Percentiles rank a stretch among this genome's conserved stretches.
These are phyloP conservation scores for Daldinia bambusicola DNA, from an alignment of 495 filamentous ascomycete genomes.

Conservation along the genomic window DNA sequence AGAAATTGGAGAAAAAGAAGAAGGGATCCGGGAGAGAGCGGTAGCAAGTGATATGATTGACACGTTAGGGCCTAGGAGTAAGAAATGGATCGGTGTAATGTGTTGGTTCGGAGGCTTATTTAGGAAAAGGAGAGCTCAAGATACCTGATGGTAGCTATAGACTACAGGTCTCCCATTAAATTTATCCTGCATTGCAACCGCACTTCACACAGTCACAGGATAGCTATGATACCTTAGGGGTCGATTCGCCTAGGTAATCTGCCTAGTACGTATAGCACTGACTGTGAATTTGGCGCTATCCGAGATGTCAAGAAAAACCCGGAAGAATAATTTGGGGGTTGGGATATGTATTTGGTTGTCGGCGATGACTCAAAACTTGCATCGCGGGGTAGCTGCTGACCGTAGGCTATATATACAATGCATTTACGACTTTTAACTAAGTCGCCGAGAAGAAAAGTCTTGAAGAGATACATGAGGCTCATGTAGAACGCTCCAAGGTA, in stretches of 20 bases:
- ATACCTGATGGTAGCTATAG: not conserved
- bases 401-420: not conserved
- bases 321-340: not conserved
- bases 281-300: too few relatives aligned
- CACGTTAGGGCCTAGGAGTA: constrained; percentile 65
- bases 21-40: constrained; percentile 57
- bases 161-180: not conserved
- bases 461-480: not conserved
- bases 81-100: constrained; percentile 74
- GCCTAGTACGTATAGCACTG: too few relatives aligned
- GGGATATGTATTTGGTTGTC: not conserved
- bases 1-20: constrained; percentile 33
- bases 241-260: too few relatives aligned
- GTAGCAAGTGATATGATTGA: constrained; percentile 63
- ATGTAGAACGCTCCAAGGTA: not conserved
- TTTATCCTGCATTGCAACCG: not conserved
- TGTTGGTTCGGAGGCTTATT: constrained; percentile 74
- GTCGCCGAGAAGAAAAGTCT: not conserved
- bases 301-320: too few relatives aligned
- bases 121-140: constrained; percentile 49
- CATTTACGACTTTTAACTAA: not conserved
- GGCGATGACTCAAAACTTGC: not conserved
- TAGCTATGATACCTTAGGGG: too few relatives aligned
- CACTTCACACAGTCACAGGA: too few relatives aligned
- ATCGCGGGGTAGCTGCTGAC: not conserved